These are phyloP conservation scores for Trichomonas vaginalis DNA, from an alignment of 208 protist genomes.

Conservation along the genomic window DNA sequence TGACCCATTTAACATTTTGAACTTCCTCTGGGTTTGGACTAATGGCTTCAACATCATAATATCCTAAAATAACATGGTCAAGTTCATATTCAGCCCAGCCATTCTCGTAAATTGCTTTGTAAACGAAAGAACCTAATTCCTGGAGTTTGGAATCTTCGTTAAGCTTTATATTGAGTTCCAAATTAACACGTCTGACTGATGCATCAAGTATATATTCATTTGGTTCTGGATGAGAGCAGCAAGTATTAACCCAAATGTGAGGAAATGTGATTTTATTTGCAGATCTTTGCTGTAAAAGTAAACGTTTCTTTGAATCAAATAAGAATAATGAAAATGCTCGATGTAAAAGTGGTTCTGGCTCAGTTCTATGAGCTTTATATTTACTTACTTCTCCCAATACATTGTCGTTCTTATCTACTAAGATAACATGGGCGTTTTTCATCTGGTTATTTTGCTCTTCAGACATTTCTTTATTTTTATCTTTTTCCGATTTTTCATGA, in stretches of 20 bases:
- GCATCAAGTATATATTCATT: background rate
- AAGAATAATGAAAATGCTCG: constrained; percentile 9
- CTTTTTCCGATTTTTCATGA: no score
- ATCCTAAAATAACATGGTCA: background rate
- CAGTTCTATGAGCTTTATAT: background rate
- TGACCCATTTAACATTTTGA: background rate
- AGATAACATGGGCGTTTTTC: background rate
- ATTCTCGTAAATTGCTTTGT: background rate
- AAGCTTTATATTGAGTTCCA: background rate
- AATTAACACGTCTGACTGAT: background rate
- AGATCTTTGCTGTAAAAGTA: background rate
- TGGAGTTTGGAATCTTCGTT: background rate
- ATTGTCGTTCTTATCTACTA: background rate
- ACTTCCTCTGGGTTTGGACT: background rate
- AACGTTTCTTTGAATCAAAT: background rate
- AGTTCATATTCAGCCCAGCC: background rate
- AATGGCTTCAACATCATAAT: background rate
- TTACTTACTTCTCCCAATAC: background rate
- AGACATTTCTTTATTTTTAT: background rate
- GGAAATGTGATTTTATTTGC: background rate
- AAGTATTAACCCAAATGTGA: background rate
- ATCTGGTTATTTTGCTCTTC: background rate
- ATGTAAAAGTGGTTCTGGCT: background rate
- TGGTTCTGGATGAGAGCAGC: constrained; percentile 9
- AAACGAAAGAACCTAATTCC: background rate